A percentile compares a stretch with the other conserved stretches of the same genome.
Evolutionary conservation across 192 early-diverging fungal genomes (phyloP).

Genomic region (Funneliformis geosporum): DNA sequence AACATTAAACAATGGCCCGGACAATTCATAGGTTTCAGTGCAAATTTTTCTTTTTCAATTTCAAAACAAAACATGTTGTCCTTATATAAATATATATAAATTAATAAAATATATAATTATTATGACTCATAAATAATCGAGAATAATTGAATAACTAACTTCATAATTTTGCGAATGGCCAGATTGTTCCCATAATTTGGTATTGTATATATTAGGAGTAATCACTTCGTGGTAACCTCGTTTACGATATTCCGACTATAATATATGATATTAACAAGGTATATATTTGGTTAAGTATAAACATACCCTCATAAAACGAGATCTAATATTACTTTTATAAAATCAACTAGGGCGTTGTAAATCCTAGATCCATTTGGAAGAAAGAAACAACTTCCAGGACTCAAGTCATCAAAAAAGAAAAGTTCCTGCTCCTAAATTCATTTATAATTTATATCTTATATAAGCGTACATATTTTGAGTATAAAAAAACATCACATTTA

Average conservation of each 20-base stretch:
- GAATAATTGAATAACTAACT: background rate
- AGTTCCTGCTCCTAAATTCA: conserved; percentile 85
- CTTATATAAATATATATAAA: conserved; percentile 36
- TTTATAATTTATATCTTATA: background rate
- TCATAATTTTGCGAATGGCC: conserved; percentile 96
- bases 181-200: conserved; percentile 94
- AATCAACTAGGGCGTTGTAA: conserved; percentile 92
- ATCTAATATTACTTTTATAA: conserved; percentile 66
- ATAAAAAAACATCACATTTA: background rate
- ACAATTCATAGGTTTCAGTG: conserved; percentile 99
- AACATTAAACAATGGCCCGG: conserved; percentile 99
- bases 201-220: conserved; percentile 98
- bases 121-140: background rate
- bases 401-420: conserved; percentile 92
- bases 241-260: conserved; percentile 73
- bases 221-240: conserved; percentile 97
- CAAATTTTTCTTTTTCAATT: conserved; percentile 97
- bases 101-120: background rate
- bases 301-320: background rate
- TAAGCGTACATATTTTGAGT: background rate
- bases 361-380: conserved; percentile 94
- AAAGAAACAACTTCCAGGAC: conserved; percentile 93
- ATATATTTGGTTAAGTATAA: background rate
- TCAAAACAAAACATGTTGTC: conserved; percentile 96
- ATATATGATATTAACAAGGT: background rate